Conservation (phyloP, 345 rosid species). For the Sisymbrium irio region DNA sequence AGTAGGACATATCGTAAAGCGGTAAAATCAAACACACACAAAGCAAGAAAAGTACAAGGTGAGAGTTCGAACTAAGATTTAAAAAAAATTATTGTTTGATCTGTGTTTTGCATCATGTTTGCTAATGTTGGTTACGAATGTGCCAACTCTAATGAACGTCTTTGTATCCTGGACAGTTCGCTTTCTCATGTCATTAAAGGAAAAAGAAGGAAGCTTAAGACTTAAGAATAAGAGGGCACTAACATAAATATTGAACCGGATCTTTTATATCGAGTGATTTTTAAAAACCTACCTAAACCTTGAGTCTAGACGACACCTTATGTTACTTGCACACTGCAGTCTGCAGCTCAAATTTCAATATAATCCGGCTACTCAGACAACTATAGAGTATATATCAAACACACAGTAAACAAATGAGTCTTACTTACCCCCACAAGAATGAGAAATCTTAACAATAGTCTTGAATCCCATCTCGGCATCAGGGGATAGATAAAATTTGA, state of each 20-base stretch:
- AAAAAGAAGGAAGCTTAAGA: neutral
- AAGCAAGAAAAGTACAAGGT: neutral
- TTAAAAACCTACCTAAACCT: constrained; percentile 64
- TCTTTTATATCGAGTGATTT: neutral
- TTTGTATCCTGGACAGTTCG: constrained; percentile 60
- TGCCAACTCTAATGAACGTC: constrained; percentile 54
- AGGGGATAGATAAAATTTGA: neutral
- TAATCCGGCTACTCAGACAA: neutral
- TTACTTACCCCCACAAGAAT: constrained; percentile 69
- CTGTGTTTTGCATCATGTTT: constrained; percentile 78
- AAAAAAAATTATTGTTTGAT: neutral
- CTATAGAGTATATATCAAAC: neutral
- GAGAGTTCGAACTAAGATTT: neutral
- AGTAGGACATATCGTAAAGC: neutral
- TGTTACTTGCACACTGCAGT: constrained; percentile 82
- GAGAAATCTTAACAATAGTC: constrained; percentile 82
- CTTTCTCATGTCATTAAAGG: constrained; percentile 53
- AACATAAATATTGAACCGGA: neutral
- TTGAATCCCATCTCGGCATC: constrained; percentile 96
- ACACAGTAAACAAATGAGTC: neutral
- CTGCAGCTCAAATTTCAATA: neutral
- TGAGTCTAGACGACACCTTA: constrained; percentile 59
- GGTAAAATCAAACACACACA: neutral
- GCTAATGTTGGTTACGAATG: constrained; percentile 76
- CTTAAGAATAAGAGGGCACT: too few species aligned